Evolutionary conservation across 2,329 filamentous ascomycete species (phyloP).

Genomic region (Ceratocystiopsis sp.): DNA sequence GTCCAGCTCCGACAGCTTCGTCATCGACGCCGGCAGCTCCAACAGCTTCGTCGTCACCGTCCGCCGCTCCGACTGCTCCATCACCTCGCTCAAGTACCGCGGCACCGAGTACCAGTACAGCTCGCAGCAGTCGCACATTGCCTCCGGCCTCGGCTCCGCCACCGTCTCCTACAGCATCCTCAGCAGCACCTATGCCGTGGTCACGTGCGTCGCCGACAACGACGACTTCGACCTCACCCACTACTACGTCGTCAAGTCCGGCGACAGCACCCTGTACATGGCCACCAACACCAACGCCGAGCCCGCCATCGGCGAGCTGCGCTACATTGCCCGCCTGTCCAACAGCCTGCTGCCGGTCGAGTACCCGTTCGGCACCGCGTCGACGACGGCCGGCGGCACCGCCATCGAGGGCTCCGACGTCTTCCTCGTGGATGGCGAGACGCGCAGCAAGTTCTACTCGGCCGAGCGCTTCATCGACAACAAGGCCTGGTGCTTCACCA

Average conservation of each 20-base stretch:
- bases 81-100: too few relatives aligned
- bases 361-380: conserved; percentile 35
- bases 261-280: conserved; percentile 43
- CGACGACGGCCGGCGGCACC: conserved; percentile 30
- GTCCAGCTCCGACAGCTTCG: too few relatives aligned
- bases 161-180: too few relatives aligned
- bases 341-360: conserved; percentile 31
- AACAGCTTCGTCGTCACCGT: too few relatives aligned
- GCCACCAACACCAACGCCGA: conserved; percentile 44
- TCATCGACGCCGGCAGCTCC: too few relatives aligned
- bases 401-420: too few relatives aligned
- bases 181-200: too few relatives aligned
- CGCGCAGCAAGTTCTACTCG: conserved; percentile 54
- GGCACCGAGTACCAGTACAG: too few relatives aligned
- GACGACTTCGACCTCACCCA: conserved; percentile 30
- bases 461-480: conserved; percentile 55
- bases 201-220: too few relatives aligned
- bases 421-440: conserved; percentile 34
- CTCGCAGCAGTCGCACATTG: too few relatives aligned
- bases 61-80: too few relatives aligned
- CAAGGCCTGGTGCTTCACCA: conserved; percentile 42
- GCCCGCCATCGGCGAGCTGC: conserved; percentile 40
- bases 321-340: conserved; percentile 45
- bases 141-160: too few relatives aligned
- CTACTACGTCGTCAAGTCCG: conserved; percentile 43